A percentile compares a stretch with the other conserved stretches of the same genome.
Evolutionary conservation across 305 asterid species (phyloP).

Genomic region (Fraxinus baroniana): DNA sequence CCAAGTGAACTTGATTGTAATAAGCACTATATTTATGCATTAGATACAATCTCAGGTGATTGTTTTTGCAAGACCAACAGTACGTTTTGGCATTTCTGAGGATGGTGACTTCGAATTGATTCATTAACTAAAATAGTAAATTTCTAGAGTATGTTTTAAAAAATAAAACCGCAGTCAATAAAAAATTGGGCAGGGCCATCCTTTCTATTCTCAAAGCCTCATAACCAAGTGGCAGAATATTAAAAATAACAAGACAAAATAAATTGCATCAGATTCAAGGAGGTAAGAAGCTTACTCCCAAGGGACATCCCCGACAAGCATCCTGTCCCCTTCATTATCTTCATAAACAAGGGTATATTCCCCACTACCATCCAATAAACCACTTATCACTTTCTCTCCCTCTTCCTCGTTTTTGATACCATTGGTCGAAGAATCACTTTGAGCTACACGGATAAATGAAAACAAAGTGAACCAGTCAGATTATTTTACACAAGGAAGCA

Average conservation of each 20-base stretch:
- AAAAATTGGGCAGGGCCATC: background rate
- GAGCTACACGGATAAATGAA: slow-evolving; percentile 46
- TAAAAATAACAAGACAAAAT: slow-evolving; percentile 15
- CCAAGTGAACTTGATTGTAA: background rate
- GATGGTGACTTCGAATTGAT: background rate
- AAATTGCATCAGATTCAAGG: slow-evolving; percentile 32
- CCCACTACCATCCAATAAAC: slow-evolving; percentile 79
- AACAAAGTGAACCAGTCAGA: background rate
- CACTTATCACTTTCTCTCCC: slow-evolving; percentile 48
- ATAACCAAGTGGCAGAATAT: slow-evolving; percentile 13
- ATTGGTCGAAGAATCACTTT: slow-evolving; percentile 44
- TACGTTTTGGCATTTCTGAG: background rate
- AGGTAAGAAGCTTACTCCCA: slow-evolving; percentile 78
- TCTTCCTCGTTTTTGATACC: slow-evolving; percentile 39
- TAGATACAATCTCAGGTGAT: background rate
- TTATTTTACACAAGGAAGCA: background rate
- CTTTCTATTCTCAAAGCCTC: background rate
- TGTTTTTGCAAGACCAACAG: background rate
- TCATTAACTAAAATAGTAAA: background rate
- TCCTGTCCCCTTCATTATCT: slow-evolving; percentile 96
- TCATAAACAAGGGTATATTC: slow-evolving; percentile 94
- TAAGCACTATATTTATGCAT: background rate
- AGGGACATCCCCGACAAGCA: slow-evolving; percentile 97
- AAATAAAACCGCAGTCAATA: background rate
- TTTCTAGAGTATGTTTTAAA: background rate